Evolutionary conservation across 148 eudicot species (phyloP).

Genomic region (Selenicereus undatus): DNA sequence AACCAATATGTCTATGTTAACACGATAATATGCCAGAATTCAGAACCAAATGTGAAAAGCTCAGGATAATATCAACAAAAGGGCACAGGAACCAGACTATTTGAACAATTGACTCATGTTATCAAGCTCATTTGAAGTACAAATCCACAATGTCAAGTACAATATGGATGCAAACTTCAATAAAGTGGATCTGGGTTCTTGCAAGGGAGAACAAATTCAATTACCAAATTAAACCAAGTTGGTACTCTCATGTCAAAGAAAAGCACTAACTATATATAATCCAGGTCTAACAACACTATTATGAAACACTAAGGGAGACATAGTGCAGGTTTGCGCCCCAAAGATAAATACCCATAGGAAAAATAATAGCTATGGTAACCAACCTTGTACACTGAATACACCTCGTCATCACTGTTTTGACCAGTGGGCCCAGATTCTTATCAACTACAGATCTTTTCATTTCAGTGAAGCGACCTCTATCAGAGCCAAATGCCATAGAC

Average conservation of each 20-base stretch:
- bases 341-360: neutral
- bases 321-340: neutral
- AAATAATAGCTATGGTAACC: neutral
- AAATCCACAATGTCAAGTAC: neutral
- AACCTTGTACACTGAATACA: conserved; percentile 99
- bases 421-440: conserved; percentile 94
- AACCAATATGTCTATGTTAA: conserved; percentile 13
- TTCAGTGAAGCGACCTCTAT: conserved; percentile 93
- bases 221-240: no score
- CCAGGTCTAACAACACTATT: no score
- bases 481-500: conserved; percentile 99
- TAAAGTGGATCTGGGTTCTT: neutral
- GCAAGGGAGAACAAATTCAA: no score
- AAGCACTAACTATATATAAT: neutral
- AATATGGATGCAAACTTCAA: neutral
- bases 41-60: neutral
- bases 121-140: neutral
- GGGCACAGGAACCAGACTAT: neutral
- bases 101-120: neutral
- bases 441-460: conserved; percentile 98
- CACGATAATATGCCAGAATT: neutral
- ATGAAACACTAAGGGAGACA: no score
- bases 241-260: neutral
- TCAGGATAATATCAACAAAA: neutral
- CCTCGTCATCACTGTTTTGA: conserved; percentile 98